phyloP scores from a whole-genome alignment of 768 basidiomycete species.

The Psilocybe subaeruginosa region DNA sequence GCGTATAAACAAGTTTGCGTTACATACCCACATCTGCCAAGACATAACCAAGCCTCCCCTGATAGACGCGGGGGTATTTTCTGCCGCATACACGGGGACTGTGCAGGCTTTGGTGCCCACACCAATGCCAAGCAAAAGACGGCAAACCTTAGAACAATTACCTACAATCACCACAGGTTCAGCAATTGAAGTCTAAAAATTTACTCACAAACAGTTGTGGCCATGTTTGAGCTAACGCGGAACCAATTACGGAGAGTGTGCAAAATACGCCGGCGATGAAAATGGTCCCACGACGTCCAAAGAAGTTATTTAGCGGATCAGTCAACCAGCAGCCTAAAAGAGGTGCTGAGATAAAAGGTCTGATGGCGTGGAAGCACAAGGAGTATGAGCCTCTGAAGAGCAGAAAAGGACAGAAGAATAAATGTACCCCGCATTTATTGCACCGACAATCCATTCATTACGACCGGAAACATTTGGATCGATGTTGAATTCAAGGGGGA shows the following conservation, averaged over 20 bases:
- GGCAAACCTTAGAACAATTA: conserved; percentile 32
- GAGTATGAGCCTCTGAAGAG: neutral
- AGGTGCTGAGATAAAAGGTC: conserved; percentile 42
- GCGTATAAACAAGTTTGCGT: neutral
- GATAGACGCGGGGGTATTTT: conserved; percentile 76
- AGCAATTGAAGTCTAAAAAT: conserved; percentile 8
- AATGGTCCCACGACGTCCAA: conserved; percentile 62
- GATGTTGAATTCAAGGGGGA: conserved; percentile 52
- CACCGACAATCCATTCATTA: conserved; percentile 71
- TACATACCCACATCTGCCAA: conserved; percentile 77
- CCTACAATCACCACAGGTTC: neutral
- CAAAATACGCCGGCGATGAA: conserved; percentile 57
- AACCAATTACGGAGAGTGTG: conserved; percentile 45
- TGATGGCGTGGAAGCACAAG: conserved; percentile 1
- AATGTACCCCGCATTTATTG: conserved; percentile 62
- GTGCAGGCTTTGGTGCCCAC: conserved; percentile 62
- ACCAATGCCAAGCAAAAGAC: conserved; percentile 61
- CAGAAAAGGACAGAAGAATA: neutral
- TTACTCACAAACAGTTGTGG: conserved; percentile 42
- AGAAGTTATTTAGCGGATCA: conserved; percentile 54
- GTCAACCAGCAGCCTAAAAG: conserved; percentile 45
- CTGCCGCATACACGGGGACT: conserved; percentile 62
- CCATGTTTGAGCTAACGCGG: conserved; percentile 51
- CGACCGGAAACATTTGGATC: conserved; percentile 22
- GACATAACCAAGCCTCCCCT: conserved; percentile 88